Evolutionary conservation across 1,284 basidiomycete species (phyloP).

Genomic region (Golubevia sp.): DNA sequence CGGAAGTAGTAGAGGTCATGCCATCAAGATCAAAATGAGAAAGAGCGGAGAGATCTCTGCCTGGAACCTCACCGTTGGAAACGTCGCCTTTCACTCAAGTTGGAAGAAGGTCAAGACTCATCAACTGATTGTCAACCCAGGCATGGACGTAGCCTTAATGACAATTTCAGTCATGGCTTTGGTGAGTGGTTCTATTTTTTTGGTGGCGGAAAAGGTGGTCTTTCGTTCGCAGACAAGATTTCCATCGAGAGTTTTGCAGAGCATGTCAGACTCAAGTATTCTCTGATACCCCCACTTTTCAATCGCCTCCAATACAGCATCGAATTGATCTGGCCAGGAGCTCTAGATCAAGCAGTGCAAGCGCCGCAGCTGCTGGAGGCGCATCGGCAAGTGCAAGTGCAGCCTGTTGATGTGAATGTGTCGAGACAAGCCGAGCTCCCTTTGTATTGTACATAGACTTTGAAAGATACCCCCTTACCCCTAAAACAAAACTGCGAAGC

Average conservation of each 20-base stretch:
- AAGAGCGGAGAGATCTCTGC: not conserved
- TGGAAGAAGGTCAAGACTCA: not conserved
- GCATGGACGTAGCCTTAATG: not conserved
- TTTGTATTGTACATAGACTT: too few species aligned
- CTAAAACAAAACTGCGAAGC: too few species aligned
- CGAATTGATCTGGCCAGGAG: not conserved
- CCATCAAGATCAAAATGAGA: not conserved
- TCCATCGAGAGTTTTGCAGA: not conserved
- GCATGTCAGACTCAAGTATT: too few species aligned
- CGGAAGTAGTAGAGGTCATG: not conserved
- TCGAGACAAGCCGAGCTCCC: too few species aligned
- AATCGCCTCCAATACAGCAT: not conserved
- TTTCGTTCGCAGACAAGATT: not conserved
- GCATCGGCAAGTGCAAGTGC: too few species aligned
- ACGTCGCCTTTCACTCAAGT: not conserved
- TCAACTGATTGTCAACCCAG: not conserved
- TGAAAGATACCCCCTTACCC: too few species aligned
- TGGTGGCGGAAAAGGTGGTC: too few species aligned
- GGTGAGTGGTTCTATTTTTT: not conserved
- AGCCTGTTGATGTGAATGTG: too few species aligned
- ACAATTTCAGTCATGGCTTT: not conserved
- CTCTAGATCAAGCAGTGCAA: not conserved
- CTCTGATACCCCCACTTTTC: not conserved
- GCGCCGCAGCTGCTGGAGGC: too few species aligned
- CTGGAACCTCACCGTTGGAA: not conserved